Conservation (phyloP, 352 stramenopile genomes). For the Blastocystis sp. region DNA sequence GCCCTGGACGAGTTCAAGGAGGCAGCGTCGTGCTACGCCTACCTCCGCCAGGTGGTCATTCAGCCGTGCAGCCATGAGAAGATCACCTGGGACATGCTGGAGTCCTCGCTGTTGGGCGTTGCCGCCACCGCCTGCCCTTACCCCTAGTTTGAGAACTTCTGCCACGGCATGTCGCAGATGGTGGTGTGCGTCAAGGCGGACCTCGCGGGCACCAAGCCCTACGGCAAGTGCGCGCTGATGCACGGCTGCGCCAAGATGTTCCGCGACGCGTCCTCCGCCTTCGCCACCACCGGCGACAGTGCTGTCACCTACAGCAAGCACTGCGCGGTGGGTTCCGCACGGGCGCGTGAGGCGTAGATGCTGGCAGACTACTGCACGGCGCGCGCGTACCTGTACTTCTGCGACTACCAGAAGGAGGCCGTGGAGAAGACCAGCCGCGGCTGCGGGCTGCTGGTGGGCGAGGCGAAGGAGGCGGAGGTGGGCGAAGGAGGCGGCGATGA, state of each 20-base stretch:
- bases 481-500: background rate
- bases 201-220: constrained; percentile 14
- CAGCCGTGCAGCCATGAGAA: background rate
- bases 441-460: constrained; percentile 11
- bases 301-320: background rate
- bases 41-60: background rate
- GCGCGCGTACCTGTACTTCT: background rate
- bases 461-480: background rate
- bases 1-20: constrained; percentile 33
- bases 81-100: constrained; percentile 38
- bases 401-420: background rate
- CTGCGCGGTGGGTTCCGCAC: background rate
- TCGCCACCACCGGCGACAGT: background rate
- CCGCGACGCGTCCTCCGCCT: background rate
- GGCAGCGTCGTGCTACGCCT: background rate
- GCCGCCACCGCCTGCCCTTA: background rate
- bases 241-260: constrained; percentile 41
- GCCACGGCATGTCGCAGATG: constrained; percentile 4
- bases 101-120: constrained; percentile 7
- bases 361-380: background rate
- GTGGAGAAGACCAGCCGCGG: background rate
- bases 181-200: constrained; percentile 20
- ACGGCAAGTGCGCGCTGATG: background rate
- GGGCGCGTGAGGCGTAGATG: background rate
- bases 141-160: constrained; percentile 31